Conservation (phyloP, 495 filamentous ascomycete species). For the Penicillium malachiteum region DNA sequence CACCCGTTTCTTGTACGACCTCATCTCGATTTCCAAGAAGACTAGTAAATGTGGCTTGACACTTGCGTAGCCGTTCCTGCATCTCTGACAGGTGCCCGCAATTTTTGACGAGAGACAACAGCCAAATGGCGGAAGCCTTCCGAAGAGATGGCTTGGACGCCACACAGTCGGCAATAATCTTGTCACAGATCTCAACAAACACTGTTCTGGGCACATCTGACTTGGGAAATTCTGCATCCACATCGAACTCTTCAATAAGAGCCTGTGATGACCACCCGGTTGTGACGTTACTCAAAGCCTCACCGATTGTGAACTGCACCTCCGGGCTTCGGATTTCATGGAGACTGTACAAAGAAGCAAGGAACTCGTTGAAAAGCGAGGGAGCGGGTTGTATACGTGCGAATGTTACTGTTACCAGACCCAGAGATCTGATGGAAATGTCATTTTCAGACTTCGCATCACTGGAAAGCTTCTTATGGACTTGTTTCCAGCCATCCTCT, state of each 20-base stretch:
- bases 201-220: slow-evolving; percentile 45
- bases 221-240: slow-evolving; percentile 49
- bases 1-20: slow-evolving; percentile 91
- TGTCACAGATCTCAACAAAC: slow-evolving; percentile 59
- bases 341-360: slow-evolving; percentile 65
- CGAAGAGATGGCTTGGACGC: slow-evolving; percentile 81
- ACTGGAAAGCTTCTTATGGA: slow-evolving; percentile 58
- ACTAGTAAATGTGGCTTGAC: slow-evolving; percentile 82
- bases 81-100: slow-evolving; percentile 74
- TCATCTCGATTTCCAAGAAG: slow-evolving; percentile 88
- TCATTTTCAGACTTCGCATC: slow-evolving; percentile 80
- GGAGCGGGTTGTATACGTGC: slow-evolving; percentile 33
- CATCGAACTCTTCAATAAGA: slow-evolving; percentile 57
- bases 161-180: slow-evolving; percentile 69
- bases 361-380: slow-evolving; percentile 40
- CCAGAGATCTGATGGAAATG: slow-evolving; percentile 72
- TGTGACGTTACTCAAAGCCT: slow-evolving; percentile 74
- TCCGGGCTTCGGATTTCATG: slow-evolving; percentile 83
- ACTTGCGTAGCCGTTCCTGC: slow-evolving; percentile 68
- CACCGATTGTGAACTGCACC: slow-evolving; percentile 83
- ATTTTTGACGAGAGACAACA: slow-evolving; percentile 88
- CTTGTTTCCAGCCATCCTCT: slow-evolving; percentile 35
- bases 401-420: slow-evolving; percentile 59
- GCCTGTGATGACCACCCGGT: slow-evolving; percentile 75
- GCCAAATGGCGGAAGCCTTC: slow-evolving; percentile 89